Evolutionary conservation across 2,329 filamentous ascomycete genomes (phyloP), one percentile per base, ranked within the genome.

Genomic region (Neonectria ditissima): DNA sequence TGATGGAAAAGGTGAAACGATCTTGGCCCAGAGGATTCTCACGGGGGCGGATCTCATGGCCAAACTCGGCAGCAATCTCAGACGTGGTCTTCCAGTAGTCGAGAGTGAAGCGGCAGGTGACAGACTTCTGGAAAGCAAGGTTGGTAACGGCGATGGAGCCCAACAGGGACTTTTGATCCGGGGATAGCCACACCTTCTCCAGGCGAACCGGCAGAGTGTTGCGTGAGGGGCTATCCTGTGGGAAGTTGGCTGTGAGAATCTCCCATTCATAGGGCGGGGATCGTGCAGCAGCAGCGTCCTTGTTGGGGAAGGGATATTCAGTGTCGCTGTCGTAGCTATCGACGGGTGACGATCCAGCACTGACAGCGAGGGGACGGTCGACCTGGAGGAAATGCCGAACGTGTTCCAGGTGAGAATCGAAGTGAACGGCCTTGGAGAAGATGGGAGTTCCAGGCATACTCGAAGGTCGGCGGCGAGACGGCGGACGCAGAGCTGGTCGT

Each of bases 11-110:
- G 75, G 90, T 92, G 82, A 99, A 99, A 41, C 93, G 89, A 77
- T 99, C 96, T 71, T 91, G 91, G 51, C 91, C 89, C 70, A 91
- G 85, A 22, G 87, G 81, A 4, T 82, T 82, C 44, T 91, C 87
- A 69, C 87, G 87, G 28, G 88, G 88, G 45, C 89, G 88, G 48
- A 95, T 87, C 79, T 96, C 92, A 65, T 92, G 88, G 76, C 90
- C 91, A 81, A 88, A 99, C 73, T 97, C 94, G n/a, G 93, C 95
- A 39, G 86, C 86, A 2, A 98, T 92, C 77, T 99, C 96, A 1
- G 96, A 99, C 0, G 94, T 97, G 0, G 96, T 99, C 85, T 97
- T 97, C 96, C 96, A 99, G 81, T 97, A 96, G 78, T 99, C 96
- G 50, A 97, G 86, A 0, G 96, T 99, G 79, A 99, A 99, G 54